A percentile compares a stretch with the other conserved stretches of the same genome.
Evolutionary conservation across 371 early-diverging fungal genomes (phyloP).

Genomic region (Mortierella sp.): DNA sequence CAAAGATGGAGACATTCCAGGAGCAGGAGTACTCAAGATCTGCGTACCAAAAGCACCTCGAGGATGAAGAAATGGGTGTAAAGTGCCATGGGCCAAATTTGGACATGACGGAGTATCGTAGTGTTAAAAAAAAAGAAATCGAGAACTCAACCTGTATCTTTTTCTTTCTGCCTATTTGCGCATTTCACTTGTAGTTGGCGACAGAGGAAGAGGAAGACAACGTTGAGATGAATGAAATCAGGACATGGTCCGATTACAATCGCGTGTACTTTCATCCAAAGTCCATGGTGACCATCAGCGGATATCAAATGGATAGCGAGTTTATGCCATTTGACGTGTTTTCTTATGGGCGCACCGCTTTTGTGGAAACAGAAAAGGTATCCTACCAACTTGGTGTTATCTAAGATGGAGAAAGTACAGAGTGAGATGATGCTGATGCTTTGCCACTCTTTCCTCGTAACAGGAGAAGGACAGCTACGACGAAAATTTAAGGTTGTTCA

Average conservation of each 20-base stretch:
- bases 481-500: conserved; percentile 78
- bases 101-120: too few relatives aligned
- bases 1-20: conserved; percentile 53
- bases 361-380: conserved; percentile 67
- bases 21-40: conserved; percentile 33
- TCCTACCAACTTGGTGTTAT: background rate
- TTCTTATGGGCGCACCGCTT: conserved; percentile 77
- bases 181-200: conserved; percentile 30
- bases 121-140: too few relatives aligned
- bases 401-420: background rate
- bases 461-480: conserved; percentile 75
- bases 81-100: too few relatives aligned
- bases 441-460: background rate
- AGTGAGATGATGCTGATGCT: background rate
- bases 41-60: conserved; percentile 41
- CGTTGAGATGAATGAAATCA: conserved; percentile 56
- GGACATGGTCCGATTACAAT: conserved; percentile 87
- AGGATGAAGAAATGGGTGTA: conserved; percentile 47
- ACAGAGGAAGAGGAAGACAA: conserved; percentile 39
- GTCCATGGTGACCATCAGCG: conserved; percentile 67
- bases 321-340: conserved; percentile 79
- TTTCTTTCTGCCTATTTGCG: too few relatives aligned
- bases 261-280: conserved; percentile 81
- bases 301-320: conserved; percentile 73
- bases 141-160: background rate